phyloP scores from a whole-genome alignment of 73 alveolate genomes.

The Halteria grandinella region DNA sequence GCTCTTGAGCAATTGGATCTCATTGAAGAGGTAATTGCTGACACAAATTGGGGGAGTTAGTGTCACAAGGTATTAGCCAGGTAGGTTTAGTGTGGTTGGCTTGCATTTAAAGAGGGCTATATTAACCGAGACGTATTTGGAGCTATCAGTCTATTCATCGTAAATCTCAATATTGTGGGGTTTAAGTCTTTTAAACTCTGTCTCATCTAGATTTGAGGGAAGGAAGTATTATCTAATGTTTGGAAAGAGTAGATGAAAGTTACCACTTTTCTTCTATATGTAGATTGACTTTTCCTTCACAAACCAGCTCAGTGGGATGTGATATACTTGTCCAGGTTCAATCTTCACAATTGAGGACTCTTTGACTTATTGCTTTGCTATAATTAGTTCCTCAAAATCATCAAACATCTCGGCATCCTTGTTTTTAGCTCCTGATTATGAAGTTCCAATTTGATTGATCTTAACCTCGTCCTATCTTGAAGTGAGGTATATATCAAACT shows the following conservation, averaged over 20 bases:
- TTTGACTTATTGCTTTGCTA: not conserved
- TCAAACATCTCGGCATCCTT: no score
- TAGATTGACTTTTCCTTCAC: slow-evolving; percentile 31
- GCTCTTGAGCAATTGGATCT: not conserved
- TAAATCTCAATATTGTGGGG: not conserved
- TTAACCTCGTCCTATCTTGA: slow-evolving; percentile 4
- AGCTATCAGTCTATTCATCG: not conserved
- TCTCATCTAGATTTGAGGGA: not conserved
- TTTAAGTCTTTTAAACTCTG: not conserved
- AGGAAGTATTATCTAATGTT: slow-evolving; percentile 6
- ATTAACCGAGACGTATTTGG: slow-evolving; percentile 14
- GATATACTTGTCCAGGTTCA: slow-evolving; percentile 33
- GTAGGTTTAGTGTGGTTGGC: slow-evolving; percentile 54
- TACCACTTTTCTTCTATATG: slow-evolving; percentile 5
- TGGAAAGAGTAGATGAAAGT: slow-evolving; percentile 21
- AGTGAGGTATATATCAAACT: slow-evolving; percentile 12
- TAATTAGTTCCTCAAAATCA: no score
- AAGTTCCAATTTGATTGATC: slow-evolving; percentile 9
- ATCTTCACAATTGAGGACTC: no score
- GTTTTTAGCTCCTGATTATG: no score
- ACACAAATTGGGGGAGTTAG: slow-evolving; percentile 67
- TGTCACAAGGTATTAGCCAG: slow-evolving; percentile 49
- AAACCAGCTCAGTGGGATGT: slow-evolving; percentile 63
- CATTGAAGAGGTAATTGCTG: slow-evolving; percentile 59
- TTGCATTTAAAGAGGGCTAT: slow-evolving; percentile 31